Evolutionary conservation across 257 asterid species (phyloP), one percentile per base, ranked within the genome.

Genomic region (Paraleonurus japonicus): DNA sequence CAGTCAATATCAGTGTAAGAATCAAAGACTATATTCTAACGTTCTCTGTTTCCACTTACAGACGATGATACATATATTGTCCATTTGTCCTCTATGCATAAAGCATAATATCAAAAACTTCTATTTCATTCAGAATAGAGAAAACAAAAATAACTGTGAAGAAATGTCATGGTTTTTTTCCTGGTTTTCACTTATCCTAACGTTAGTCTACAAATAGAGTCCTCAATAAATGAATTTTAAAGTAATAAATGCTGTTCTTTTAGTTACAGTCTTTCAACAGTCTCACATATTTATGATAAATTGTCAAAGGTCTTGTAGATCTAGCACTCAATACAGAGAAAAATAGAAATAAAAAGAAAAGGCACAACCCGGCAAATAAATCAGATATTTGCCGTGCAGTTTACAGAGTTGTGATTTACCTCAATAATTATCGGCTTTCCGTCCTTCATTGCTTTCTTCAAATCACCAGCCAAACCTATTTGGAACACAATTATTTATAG

Each of bases 371-470:
- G 51, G 73, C 70, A 75, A n/a, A 55, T 41, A 33, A 59, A 59
- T 12, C 73, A 77, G 15, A 45, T 39, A 53, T 10, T 48, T 22
- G 62, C 8, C 26, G 27, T 66, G 71, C 53, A 68, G 59, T 67
- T 45, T 50, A 66, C 70, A 67, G 57, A 70, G 70, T 69, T 1
- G 47, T 69, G 27, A 28, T 24, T 67, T 70, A 95, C 99, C 97
- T 95, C 99, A 69, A 95, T 95, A 79, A 95, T 95, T 60, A 95
- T 88, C 75, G 98, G 98, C 70, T 95, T 95, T 62, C 99, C 99
- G 74, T 95, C 99, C 82, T 95, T 95, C 97, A 95, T 89, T 72
- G 97, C 99, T 83, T 95, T 92, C 87, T 89, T 95, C 84, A 95
- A 78, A 81, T 95, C 99, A 75, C 99, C 99, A 67, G 92, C 98